phyloP scores from a whole-genome alignment of 2,329 filamentous ascomycete species.

The Camillea tinctor region DNA sequence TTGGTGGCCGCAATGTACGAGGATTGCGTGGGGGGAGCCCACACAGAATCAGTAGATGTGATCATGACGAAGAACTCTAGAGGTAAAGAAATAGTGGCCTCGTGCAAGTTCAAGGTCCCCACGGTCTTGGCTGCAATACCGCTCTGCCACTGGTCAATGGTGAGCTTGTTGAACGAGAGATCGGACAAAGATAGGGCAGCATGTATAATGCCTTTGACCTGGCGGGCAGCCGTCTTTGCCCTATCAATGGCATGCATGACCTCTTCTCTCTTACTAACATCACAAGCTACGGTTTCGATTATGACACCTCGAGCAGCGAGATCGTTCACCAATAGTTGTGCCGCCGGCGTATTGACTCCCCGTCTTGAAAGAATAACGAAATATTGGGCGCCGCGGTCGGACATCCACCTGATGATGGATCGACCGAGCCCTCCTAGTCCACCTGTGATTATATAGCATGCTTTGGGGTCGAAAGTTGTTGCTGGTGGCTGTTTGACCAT shows the following conservation, averaged over 20 bases:
- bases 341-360: conserved; percentile 3
- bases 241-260: background rate
- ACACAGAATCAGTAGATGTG: conserved; percentile 16
- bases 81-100: conserved; percentile 11
- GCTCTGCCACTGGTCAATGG: conserved; percentile 12
- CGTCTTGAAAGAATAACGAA: conserved; percentile 23
- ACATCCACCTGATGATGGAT: conserved; percentile 22
- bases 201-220: conserved; percentile 18
- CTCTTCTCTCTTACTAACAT: background rate
- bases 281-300: background rate
- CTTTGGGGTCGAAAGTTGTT: conserved; percentile 18
- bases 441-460: conserved; percentile 23
- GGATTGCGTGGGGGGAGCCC: conserved; percentile 17
- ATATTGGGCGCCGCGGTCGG: conserved; percentile 21
- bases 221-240: background rate
- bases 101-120: conserved; percentile 25
- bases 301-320: background rate
- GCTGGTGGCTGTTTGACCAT: background rate
- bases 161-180: conserved; percentile 7
- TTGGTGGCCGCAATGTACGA: conserved; percentile 29
- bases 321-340: background rate
- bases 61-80: conserved; percentile 30
- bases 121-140: conserved; percentile 25
- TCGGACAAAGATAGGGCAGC: conserved; percentile 1
- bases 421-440: conserved; percentile 17